Evolutionary conservation across 768 basidiomycete species (phyloP).

Genomic region (Cystofilobasidium bisporidii): DNA sequence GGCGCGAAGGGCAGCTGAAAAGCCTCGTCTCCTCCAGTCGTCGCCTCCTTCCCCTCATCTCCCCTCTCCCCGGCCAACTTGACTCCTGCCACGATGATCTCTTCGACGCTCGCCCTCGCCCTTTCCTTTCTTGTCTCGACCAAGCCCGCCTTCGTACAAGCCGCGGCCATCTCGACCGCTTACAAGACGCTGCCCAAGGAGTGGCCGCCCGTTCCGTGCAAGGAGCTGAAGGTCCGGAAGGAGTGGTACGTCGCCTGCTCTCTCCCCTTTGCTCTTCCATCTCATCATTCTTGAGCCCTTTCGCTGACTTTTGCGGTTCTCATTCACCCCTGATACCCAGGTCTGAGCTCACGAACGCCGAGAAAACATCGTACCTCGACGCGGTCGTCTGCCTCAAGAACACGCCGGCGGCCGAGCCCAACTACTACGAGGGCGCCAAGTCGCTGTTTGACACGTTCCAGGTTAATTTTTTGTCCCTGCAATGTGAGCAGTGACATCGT

Average conservation of each 20-base stretch:
- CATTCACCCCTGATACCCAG: too few species aligned
- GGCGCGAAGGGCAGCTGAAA: too few species aligned
- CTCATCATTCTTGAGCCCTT: too few species aligned
- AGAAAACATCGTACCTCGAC: neutral
- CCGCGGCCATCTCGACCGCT: neutral
- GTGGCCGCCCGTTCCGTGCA: neutral
- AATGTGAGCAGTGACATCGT: too few species aligned
- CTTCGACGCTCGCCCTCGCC: neutral
- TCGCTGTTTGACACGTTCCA: neutral
- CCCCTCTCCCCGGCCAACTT: too few species aligned
- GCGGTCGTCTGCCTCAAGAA: constrained; percentile 6
- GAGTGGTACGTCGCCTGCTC: neutral
- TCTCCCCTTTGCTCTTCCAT: neutral
- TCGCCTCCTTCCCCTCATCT: too few species aligned
- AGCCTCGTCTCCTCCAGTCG: neutral
- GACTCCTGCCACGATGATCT: neutral
- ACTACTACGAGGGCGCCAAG: neutral
- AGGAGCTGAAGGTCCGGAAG: neutral
- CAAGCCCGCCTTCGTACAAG: neutral
- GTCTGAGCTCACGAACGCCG: neutral
- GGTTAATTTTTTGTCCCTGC: neutral
- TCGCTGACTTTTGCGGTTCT: neutral
- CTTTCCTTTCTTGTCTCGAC: neutral
- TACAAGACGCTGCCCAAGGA: too few species aligned
- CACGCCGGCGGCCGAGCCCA: neutral